Evolutionary conservation across 2,329 filamentous ascomycete genomes (phyloP).

Genomic region (Claviceps africana): DNA sequence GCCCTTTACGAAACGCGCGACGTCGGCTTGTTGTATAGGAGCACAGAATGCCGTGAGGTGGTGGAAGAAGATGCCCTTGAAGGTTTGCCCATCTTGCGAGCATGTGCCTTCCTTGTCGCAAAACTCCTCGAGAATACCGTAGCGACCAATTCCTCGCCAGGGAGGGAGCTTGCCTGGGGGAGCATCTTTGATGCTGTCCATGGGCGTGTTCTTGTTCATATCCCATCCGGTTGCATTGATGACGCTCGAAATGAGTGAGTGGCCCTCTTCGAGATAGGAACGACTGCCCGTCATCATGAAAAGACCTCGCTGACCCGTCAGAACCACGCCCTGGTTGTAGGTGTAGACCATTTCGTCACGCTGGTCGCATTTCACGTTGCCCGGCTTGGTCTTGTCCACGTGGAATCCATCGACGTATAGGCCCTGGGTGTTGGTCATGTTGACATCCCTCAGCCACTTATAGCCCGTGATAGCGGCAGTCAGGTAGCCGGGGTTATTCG

Average conservation of each 20-base stretch:
- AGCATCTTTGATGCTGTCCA: slow-evolving; percentile 24
- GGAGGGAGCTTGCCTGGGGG: slow-evolving; percentile 26
- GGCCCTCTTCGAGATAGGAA: slow-evolving; percentile 63
- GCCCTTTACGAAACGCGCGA: slow-evolving; percentile 6
- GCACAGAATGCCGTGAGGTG: slow-evolving; percentile 70
- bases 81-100: slow-evolving; percentile 73
- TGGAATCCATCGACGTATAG: slow-evolving; percentile 84
- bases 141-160: slow-evolving; percentile 65
- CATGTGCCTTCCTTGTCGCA: slow-evolving; percentile 66
- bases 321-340: slow-evolving; percentile 86
- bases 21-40: slow-evolving; percentile 33
- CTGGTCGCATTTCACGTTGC: slow-evolving; percentile 61
- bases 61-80: slow-evolving; percentile 93
- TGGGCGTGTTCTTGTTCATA: slow-evolving; percentile 25
- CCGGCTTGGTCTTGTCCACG: slow-evolving; percentile 46
- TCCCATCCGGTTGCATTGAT: slow-evolving; percentile 69
- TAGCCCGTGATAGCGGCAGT: slow-evolving; percentile 65
- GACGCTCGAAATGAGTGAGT: slow-evolving; percentile 59
- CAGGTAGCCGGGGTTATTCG: slow-evolving; percentile 50
- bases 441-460: slow-evolving; percentile 61
- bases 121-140: slow-evolving; percentile 68
- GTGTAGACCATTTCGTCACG: slow-evolving; percentile 86
- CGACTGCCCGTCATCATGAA: slow-evolving; percentile 65
- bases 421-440: slow-evolving; percentile 65
- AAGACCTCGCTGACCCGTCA: slow-evolving; percentile 67